These are phyloP conservation scores for Termitomyces sp. DNA, from an alignment of 768 basidiomycete species.

Conservation along the genomic window DNA sequence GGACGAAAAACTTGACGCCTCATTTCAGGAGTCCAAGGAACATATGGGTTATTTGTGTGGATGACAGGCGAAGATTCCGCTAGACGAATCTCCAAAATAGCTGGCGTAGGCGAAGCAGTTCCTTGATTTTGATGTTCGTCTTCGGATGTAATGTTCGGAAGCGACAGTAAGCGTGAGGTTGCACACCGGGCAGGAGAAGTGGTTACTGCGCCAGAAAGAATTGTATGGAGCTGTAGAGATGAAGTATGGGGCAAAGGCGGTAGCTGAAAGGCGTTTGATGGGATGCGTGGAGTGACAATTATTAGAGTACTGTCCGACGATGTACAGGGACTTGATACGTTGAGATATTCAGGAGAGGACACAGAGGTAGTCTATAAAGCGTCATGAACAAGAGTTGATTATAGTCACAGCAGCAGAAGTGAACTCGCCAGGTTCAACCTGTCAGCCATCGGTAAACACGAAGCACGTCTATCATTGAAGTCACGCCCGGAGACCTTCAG, in stretches of 20 bases:
- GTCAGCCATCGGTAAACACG: conserved; percentile 1
- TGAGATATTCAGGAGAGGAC: conserved; percentile 1
- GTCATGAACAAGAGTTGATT: not conserved
- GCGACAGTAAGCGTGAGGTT: not conserved
- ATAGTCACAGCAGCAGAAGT: not conserved
- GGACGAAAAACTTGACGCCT: conserved; percentile 38
- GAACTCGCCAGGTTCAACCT: conserved; percentile 2
- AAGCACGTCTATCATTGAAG: not conserved
- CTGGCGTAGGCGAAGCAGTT: not conserved
- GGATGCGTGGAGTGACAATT: not conserved
- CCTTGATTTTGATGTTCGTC: conserved; percentile 1
- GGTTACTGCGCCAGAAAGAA: conserved; percentile 22
- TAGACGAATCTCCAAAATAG: not conserved
- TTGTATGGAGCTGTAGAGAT: conserved; percentile 31
- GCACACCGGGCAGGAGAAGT: conserved; percentile 7
- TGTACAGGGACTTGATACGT: not conserved
- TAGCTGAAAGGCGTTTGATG: conserved; percentile 10
- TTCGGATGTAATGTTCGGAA: not conserved
- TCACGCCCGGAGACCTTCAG: not conserved
- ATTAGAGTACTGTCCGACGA: not conserved
- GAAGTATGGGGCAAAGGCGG: conserved; percentile 30
- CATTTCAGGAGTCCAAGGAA: conserved; percentile 39
- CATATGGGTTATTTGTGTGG: conserved; percentile 52
- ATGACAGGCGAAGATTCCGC: conserved; percentile 25
- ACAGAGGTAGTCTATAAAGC: conserved; percentile 1